Evolutionary conservation across 768 basidiomycete genomes (phyloP), one percentile per base, ranked within the genome.

Genomic region (Tephrocybe rancida): DNA sequence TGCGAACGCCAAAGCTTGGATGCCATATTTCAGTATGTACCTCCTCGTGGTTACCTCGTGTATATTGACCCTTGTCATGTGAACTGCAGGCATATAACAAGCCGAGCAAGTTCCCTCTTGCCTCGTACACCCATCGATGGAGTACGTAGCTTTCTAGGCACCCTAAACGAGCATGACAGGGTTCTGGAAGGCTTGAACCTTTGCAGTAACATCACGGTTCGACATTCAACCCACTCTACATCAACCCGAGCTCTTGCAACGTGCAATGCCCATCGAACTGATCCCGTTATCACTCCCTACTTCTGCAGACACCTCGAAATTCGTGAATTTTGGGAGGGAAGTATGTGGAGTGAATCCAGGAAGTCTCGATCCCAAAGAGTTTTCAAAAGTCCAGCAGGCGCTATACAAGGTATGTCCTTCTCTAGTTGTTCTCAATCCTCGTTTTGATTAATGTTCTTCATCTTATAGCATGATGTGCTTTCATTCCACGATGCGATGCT

Each of bases 381-480:
- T 90, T 66, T 69, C 79, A 37, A 82, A 90, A 69, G 77, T 95
- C 56, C 72, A 83, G 57, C 71, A 86, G 24, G 82, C 87, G 7
- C 73, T 95, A 56, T 94, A 94, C 78, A 84, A 87, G 80, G 91
- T 90, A 46, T 24, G 71, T 67, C n/a, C n/a, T n/a, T n/a, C n/a
- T n/a, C 29, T 30, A 29, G 30, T 47, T 41, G 21, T 8, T 27
- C 35, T 37, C n/a, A 14, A 11, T 18, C 30, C 30, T 13, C 16
- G 5, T 5, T 37, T 18, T n/a, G 35, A 37, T n/a, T n/a, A 37
- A 5, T 5, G n/a, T n/a, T 18, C n/a, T 18, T 37, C 13, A 16
- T 26, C 30, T 13, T 16, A 13, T 22, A 93, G 89, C 78, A 94
- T 60, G 81, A 81, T 38, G 81, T 79, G 11, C 78, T 95, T 37